Percentiles rank a stretch among this genome's conserved stretches.
These are phyloP conservation scores for Bipolaris cookei DNA, from an alignment of 2,329 filamentous ascomycete genomes.

Conservation along the genomic window DNA sequence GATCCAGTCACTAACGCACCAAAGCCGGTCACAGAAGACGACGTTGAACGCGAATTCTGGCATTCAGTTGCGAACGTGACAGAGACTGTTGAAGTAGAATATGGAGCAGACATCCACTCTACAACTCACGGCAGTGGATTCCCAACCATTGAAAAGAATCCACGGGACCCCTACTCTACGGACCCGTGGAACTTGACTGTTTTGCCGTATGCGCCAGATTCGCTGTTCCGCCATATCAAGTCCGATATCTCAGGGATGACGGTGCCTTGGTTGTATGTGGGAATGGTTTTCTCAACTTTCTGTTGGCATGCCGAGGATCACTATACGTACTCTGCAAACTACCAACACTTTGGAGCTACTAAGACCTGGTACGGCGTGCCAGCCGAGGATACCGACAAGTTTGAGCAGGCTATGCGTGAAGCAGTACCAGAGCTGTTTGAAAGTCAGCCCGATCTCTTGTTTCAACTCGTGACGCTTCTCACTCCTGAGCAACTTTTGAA, in stretches of 20 bases:
- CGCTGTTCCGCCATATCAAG: conserved; percentile 95
- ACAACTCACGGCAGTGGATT: conserved; percentile 98
- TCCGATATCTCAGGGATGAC: conserved; percentile 99
- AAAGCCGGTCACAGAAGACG: conserved; percentile 86
- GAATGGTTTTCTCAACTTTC: conserved; percentile 99
- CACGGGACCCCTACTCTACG: conserved; percentile 81
- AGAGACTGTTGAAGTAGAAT: conserved; percentile 96
- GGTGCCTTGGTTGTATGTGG: conserved; percentile 97
- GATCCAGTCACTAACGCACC: conserved; percentile 83
- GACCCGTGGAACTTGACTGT: conserved; percentile 97
- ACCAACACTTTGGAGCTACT: conserved; percentile 96
- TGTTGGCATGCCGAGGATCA: conserved; percentile 99
- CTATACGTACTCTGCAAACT: conserved; percentile 96
- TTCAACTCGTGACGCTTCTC: conserved; percentile 94
- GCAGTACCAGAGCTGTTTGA: conserved; percentile 96
- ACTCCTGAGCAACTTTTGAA: conserved; percentile 92
- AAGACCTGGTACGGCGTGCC: conserved; percentile 99
- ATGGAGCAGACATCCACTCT: conserved; percentile 96
- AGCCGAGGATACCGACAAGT: conserved; percentile 89
- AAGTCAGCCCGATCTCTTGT: conserved; percentile 92
- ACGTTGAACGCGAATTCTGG: conserved; percentile 97
- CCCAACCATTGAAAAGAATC: conserved; percentile 89
- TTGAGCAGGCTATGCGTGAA: conserved; percentile 92
- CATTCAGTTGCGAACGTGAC: conserved; percentile 90
- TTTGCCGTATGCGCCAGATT: conserved; percentile 86